Conservation (phyloP, 1,284 basidiomycete genomes). For the Moesziomyces parantarcticus region DNA sequence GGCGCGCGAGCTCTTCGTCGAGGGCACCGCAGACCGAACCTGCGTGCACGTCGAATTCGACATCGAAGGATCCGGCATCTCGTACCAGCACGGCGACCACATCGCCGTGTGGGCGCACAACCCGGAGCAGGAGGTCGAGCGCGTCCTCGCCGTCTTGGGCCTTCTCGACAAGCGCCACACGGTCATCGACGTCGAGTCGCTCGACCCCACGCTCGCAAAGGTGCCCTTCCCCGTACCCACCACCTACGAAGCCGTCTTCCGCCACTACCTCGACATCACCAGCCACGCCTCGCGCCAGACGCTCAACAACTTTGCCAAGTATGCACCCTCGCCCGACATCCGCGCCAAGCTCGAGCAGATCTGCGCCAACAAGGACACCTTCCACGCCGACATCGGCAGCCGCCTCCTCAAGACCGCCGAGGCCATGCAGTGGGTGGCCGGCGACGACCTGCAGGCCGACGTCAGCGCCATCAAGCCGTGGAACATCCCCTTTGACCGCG, state of each 20-base stretch:
- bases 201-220: slow-evolving; percentile 96
- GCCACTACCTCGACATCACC: slow-evolving; percentile 96
- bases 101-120: slow-evolving; percentile 97
- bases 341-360: slow-evolving; percentile 80
- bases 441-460: slow-evolving; percentile 77
- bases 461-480: slow-evolving; percentile 79
- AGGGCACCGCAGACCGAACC: slow-evolving; percentile 79
- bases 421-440: slow-evolving; percentile 84
- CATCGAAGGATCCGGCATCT: slow-evolving; percentile 92
- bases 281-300: slow-evolving; percentile 92
- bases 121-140: slow-evolving; percentile 88
- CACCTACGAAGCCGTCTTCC: slow-evolving; percentile 91
- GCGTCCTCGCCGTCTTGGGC: slow-evolving; percentile 86
- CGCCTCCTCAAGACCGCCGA: slow-evolving; percentile 91
- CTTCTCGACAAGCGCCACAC: slow-evolving; percentile 77
- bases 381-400: slow-evolving; percentile 78
- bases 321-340: slow-evolving; percentile 83
- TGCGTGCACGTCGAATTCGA: slow-evolving; percentile 95
- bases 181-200: slow-evolving; percentile 86
- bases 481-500: slow-evolving; percentile 96
- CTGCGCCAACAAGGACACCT: slow-evolving; percentile 87
- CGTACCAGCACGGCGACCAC: slow-evolving; percentile 99
- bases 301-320: slow-evolving; percentile 85
- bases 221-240: slow-evolving; percentile 98
- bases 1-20: slow-evolving; percentile 85